A percentile compares a stretch with the other conserved stretches of the same genome.
Conservation (phyloP, 352 stramenopile species). For the Phytophthora nicotianae region DNA sequence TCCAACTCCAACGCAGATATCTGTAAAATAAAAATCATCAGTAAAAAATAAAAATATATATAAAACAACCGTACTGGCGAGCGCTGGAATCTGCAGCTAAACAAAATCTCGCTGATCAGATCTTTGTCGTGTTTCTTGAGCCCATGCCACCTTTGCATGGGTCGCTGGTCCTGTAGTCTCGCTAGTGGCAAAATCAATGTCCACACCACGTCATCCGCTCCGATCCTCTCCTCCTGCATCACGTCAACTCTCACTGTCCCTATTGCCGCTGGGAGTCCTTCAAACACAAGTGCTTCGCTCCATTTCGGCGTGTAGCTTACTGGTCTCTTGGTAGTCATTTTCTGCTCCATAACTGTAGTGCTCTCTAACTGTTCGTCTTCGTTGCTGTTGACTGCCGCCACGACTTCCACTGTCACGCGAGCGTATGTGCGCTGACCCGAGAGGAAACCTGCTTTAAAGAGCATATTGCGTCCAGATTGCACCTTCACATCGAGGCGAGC, state of each 20-base stretch:
- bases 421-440: constrained; percentile 56
- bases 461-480: constrained; percentile 44
- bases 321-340: constrained; percentile 42
- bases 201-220: constrained; percentile 48
- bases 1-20: constrained; percentile 60
- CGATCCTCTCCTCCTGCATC: constrained; percentile 68
- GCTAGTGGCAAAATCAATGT: constrained; percentile 45
- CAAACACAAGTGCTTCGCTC: constrained; percentile 53
- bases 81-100: constrained; percentile 56
- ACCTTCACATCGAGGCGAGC: constrained; percentile 55
- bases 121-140: constrained; percentile 42
- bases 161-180: constrained; percentile 55
- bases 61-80: constrained; percentile 39
- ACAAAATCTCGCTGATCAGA: constrained; percentile 41
- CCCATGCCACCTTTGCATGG: constrained; percentile 51
- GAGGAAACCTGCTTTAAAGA: constrained; percentile 56
- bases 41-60: constrained; percentile 8
- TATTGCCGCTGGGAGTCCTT: constrained; percentile 47
- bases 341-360: constrained; percentile 37
- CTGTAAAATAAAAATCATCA: constrained; percentile 24
- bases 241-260: constrained; percentile 53
- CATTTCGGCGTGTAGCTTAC: constrained; percentile 38
- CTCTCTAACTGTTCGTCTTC: constrained; percentile 14
- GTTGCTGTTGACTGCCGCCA: constrained; percentile 9
- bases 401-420: constrained; percentile 48